Percentiles rank a stretch among this genome's conserved stretches.
Evolutionary conservation across 306 rosid species (phyloP).

Genomic region (Cicer chorassanicum): DNA sequence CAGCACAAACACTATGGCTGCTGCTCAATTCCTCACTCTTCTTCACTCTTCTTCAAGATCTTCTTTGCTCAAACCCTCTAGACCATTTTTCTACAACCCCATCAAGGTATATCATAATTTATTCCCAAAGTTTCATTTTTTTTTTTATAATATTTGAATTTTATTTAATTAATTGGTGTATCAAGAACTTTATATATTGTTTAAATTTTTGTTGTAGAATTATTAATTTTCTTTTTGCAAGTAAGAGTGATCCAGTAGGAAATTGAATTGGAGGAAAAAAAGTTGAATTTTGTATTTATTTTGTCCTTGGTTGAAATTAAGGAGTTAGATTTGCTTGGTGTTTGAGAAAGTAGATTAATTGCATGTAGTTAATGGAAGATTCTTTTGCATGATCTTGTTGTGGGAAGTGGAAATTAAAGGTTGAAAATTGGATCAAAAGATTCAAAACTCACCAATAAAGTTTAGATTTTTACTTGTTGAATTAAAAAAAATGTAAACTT

Average conservation of each 20-base stretch:
- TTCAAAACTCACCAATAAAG: constrained; percentile 33
- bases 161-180: neutral
- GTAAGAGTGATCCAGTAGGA: neutral
- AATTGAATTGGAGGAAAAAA: constrained; percentile 24
- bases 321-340: constrained; percentile 25
- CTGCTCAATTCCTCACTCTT: constrained; percentile 42
- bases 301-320: neutral
- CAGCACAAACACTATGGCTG: constrained; percentile 36
- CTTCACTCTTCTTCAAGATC: constrained; percentile 45
- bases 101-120: constrained; percentile 43
- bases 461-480: neutral
- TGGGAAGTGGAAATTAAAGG: constrained; percentile 27
- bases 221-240: constrained; percentile 1
- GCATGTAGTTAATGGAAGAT: neutral
- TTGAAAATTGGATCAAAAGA: constrained; percentile 3
- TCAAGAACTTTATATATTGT: neutral
- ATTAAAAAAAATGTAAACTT: neutral
- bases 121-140: neutral
- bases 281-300: constrained; percentile 13
- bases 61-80: constrained; percentile 45
- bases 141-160: neutral
- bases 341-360: neutral
- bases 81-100: constrained; percentile 47
- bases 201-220: neutral
- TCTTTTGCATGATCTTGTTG: constrained; percentile 17